Conservation (phyloP, 495 filamentous ascomycete species). For the Pyronema domesticum region DNA sequence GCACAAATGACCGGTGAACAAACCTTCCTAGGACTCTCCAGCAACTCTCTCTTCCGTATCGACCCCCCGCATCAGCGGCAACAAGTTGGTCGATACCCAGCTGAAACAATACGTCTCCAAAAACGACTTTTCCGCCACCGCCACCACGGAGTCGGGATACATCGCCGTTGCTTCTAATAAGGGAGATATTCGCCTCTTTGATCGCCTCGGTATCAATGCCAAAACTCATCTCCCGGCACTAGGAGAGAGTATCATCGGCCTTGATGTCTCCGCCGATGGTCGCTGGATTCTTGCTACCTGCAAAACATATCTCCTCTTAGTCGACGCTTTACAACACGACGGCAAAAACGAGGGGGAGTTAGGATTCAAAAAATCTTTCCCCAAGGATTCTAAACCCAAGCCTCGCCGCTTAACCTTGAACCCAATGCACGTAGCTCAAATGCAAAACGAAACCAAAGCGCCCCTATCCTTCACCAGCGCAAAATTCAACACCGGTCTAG, state of each 20-base stretch:
- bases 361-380: constrained; percentile 86
- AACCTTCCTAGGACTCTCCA: constrained; percentile 79
- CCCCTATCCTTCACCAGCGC: constrained; percentile 77
- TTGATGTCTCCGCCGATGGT: constrained; percentile 87
- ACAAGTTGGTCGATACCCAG: constrained; percentile 81
- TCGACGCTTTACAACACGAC: constrained; percentile 74
- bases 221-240: constrained; percentile 94
- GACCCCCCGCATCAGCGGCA: constrained; percentile 82
- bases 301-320: constrained; percentile 81
- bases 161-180: constrained; percentile 94
- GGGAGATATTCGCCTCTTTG: constrained; percentile 92
- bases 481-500: constrained; percentile 81
- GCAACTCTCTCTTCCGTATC: constrained; percentile 82
- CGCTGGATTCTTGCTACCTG: constrained; percentile 91
- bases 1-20: constrained; percentile 92
- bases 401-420: constrained; percentile 76
- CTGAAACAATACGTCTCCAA: constrained; percentile 92
- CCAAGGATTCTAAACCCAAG: constrained; percentile 80
- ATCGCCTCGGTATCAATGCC: constrained; percentile 87
- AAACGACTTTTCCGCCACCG: constrained; percentile 86
- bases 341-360: constrained; percentile 97
- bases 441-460: constrained; percentile 81
- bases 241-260: constrained; percentile 83
- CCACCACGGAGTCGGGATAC: constrained; percentile 90
- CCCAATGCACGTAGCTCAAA: constrained; percentile 84